Percentiles rank a stretch among this genome's conserved stretches.
Conservation (phyloP, 192 early-diverging fungal species). For the Linnemannia elongata region DNA sequence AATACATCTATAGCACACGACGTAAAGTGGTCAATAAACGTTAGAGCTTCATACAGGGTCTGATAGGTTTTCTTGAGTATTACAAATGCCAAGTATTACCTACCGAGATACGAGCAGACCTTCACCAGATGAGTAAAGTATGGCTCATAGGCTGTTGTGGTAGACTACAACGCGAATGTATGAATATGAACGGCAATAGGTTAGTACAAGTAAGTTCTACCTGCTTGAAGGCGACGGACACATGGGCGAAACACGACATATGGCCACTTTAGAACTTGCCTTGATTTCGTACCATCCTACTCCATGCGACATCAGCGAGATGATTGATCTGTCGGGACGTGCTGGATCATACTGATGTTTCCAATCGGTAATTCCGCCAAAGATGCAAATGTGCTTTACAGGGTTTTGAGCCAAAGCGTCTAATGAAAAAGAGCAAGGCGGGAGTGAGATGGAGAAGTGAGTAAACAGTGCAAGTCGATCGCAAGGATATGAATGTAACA, state of each 20-base stretch:
- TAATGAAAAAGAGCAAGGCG: too few relatives aligned
- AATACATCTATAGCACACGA: conserved; percentile 1
- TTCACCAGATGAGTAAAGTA: not conserved
- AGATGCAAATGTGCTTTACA: not conserved
- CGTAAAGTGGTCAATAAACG: not conserved
- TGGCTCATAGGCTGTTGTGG: not conserved
- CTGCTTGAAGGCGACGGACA: not conserved
- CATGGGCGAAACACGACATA: not conserved
- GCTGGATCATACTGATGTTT: conserved; percentile 26
- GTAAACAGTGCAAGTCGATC: not conserved
- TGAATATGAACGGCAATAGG: not conserved
- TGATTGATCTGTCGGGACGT: not conserved
- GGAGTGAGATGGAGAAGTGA: not conserved
- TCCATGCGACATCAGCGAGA: conserved; percentile 24
- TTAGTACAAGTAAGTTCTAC: not conserved
- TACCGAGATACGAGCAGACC: conserved; percentile 17
- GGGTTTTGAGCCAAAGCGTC: not conserved
- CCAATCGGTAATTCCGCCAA: conserved; percentile 29
- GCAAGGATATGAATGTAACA: too few relatives aligned
- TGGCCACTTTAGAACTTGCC: not conserved
- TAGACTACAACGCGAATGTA: not conserved
- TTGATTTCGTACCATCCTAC: conserved; percentile 46
- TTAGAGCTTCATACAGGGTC: not conserved
- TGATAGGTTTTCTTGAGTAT: not conserved
- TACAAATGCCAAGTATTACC: not conserved